Evolutionary conservation across 371 early-diverging fungal species (phyloP), one percentile per base, ranked within the genome.

Genomic region (Lichtheimia ramosa): DNA sequence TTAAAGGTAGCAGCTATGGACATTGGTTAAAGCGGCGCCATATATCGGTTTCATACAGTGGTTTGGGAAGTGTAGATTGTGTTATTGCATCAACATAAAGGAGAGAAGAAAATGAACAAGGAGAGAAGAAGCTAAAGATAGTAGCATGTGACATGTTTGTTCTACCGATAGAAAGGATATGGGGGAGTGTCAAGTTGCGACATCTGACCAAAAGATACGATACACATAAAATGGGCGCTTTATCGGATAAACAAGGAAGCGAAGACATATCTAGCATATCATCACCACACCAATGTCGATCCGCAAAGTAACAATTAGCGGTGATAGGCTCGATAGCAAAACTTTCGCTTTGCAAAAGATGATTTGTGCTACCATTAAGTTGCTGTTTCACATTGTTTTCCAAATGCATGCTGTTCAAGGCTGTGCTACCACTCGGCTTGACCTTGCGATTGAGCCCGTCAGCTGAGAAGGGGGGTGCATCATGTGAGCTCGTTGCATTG

Each of bases 121-220:
- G 46, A 21, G 46, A 34, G 34, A 34, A 34, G 34, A 34, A 34
- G 18, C 46, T 46, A 46, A 46, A 46, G 46, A 46, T 46, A 46
- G 46, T 34, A 46, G 21, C 46, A 46, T 46, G 46, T 18, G 46
- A 46, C n/a, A 46, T 46, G 46, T 46, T 46, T 46, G 46, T 46
- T 46, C n/a, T 18, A 46, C 46, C 7, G 21, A 46, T 18, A 46
- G 16, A 2, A 34, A 34, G 34, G 34, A 34, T n/a, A n/a, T 34
- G 34, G 34, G 34, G 34, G 34, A 46, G 46, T 18, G 21, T 46
- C 46, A 18, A 46, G 18, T 21, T 46, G 46, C 21, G 18, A n/a
- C 21, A 46, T 46, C 21, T 21, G 21, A 21, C 46, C 46, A 46
- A n/a, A n/a, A 16, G 21, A 21, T 43, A 43, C 43, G 21, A 21